Evolutionary conservation across 1,139 yeast genomes (phyloP), one percentile per base, ranked within the genome.

Genomic region (Geotrichum siamense): DNA sequence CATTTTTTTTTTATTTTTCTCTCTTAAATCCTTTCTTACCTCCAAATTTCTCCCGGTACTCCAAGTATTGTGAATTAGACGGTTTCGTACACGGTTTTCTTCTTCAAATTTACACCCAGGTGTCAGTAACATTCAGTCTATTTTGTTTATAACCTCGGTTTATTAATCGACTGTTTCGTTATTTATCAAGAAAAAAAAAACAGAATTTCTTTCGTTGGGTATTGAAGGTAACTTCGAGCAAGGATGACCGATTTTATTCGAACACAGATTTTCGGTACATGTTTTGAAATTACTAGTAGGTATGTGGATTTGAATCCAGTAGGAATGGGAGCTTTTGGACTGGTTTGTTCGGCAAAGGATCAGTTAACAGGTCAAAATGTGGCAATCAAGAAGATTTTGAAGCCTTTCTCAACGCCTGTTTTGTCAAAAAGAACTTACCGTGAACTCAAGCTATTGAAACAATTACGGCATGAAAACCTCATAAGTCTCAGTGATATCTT

Each of bases 321-420:
- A 41, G 98, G 98, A 1, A 91, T 91, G 98, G 98, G 98, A 28
- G 98, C 98, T 9, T 91, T 91, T 61, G 98, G 98, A 5, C 75
- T 91, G 31, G 99, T 91, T 38, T 91, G 99, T 65, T 86, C 96
- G 5, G 99, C 98, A 1, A 77, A 82, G 46, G 98, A 91, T 65
- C 85, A 82, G 58, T 73, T 87, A 51, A 86, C 96, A 0, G 82
- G 78, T 43, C 96, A 89, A 63, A 85, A 83, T 56, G 98, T 93
- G 39, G 99, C 99, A 36, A 94, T 91, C 51, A 91, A 91, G 65
- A 91, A 91, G 68, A 89, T 91, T 54, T 85, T 91, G 96, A 91
- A 87, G 63, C 98, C 99, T 0, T 91, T 93, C 61, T 79, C 86
- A 55, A 91, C 98, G 0, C 82, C 96, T 2, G 95, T 91, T 36